Percentiles rank a stretch among this genome's conserved stretches.
Evolutionary conservation across 2,329 filamentous ascomycete species (phyloP).

Genomic region (Onygenales sp.): DNA sequence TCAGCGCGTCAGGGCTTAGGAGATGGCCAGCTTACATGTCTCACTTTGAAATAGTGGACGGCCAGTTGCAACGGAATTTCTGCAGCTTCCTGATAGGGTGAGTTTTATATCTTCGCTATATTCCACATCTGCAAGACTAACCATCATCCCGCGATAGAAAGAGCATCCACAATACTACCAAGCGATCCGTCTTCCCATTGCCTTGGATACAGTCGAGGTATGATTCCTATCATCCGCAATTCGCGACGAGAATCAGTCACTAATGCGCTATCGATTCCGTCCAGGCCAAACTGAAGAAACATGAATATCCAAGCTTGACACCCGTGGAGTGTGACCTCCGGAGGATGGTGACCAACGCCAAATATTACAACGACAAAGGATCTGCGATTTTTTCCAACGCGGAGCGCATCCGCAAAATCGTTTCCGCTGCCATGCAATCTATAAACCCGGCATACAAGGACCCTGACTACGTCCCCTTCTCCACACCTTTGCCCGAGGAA

Average conservation of each 20-base stretch:
- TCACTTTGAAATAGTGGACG: slow-evolving; percentile 48
- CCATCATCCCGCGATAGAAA: slow-evolving; percentile 29
- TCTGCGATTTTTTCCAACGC: slow-evolving; percentile 72
- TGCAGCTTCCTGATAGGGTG: slow-evolving; percentile 55
- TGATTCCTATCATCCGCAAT: slow-evolving; percentile 7
- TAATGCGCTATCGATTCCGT: not conserved
- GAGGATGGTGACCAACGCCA: slow-evolving; percentile 78
- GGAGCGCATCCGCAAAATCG: slow-evolving; percentile 73
- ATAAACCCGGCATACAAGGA: slow-evolving; percentile 73
- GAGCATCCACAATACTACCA: slow-evolving; percentile 66
- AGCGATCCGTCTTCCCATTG: slow-evolving; percentile 66
- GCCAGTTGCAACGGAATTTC: slow-evolving; percentile 64
- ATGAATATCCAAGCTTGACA: slow-evolving; percentile 61
- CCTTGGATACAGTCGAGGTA: slow-evolving; percentile 65
- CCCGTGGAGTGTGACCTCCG: slow-evolving; percentile 77
- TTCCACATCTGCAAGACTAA: not conserved
- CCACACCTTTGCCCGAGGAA: slow-evolving; percentile 62
- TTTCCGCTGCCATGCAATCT: slow-evolving; percentile 81
- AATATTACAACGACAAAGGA: slow-evolving; percentile 67
- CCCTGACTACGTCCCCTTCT: slow-evolving; percentile 58
- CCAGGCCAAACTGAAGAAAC: slow-evolving; percentile 55
- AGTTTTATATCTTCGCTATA: slow-evolving; percentile 8
- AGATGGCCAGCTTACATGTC: not conserved
- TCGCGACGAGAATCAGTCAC: not conserved
- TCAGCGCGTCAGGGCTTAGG: not conserved